phyloP scores from a whole-genome alignment of 139 green algal genomes.

The Auxenochlorella protothecoides region DNA sequence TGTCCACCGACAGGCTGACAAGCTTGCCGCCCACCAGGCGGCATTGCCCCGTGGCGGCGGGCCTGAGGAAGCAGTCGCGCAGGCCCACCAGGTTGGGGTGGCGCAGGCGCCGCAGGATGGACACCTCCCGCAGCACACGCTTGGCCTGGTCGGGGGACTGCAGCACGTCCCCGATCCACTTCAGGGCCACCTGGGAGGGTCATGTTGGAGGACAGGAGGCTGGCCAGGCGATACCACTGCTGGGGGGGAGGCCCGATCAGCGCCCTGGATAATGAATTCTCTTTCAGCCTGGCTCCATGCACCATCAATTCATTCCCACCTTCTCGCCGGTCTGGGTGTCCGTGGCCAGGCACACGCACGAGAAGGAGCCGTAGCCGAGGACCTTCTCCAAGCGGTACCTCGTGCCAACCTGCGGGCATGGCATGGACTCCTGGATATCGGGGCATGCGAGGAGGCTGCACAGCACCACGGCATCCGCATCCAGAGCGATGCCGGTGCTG shows the following conservation, averaged over 20 bases:
- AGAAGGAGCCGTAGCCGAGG: conserved; percentile 65
- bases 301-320: conserved; percentile 17
- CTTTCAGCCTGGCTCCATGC: neutral
- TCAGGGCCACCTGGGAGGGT: conserved; percentile 60
- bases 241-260: neutral
- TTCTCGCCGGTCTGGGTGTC: conserved; percentile 45
- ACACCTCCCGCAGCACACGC: conserved; percentile 77
- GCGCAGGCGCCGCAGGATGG: conserved; percentile 71
- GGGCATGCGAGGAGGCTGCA: no score
- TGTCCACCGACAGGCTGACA: conserved; percentile 54
- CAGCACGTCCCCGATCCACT: conserved; percentile 71
- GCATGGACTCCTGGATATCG: no score
- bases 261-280: neutral
- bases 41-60: conserved; percentile 35
- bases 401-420: conserved; percentile 37
- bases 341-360: conserved; percentile 49
- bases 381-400: conserved; percentile 50
- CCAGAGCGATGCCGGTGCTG: neutral
- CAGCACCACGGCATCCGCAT: neutral
- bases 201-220: neutral
- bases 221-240: neutral
- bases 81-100: conserved; percentile 78
- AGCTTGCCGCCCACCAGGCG: conserved; percentile 50
- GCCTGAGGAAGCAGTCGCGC: conserved; percentile 57
- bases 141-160: conserved; percentile 64